Base-by-base conservation (phyloP, 202 grass and related monocot species). In the Hordeum pubiflorum region DNA sequence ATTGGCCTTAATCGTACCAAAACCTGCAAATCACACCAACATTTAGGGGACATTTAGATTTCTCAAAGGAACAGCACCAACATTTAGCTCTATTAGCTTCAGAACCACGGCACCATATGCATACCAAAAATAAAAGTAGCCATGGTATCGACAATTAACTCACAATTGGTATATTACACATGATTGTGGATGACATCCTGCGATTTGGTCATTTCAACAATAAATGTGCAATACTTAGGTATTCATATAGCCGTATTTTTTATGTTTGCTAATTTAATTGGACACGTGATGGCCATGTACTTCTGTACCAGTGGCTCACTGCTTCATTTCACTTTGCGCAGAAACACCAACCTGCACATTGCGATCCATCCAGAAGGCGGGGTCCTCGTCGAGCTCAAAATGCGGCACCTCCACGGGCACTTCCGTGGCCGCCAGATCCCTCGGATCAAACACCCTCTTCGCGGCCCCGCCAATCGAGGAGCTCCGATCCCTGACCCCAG, bases 371-470 rank as follows among this genome's bases (percentile, higher is more conserved):
- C 93, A 95, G 81, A 95, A 95, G 27, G 85, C 86, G 13, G 86
- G 85, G 48, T 95, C 89, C 77, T 92, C 93, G 15, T 90, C 79
- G 73, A 95, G 89, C 72, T 92, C 93, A 72, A 95, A 95, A 73
- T 91, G 81, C 14, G 85, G 85, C 57, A 85, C 82, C 40, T 92
- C 89, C 5, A 60, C 60, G n/a, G 84, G 83, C 79, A 87, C 63
- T 37, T 89, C 89, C 57, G 81, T 22, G 9, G 44, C 76, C 6
- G 64, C 71, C 56, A 80, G 56, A 72, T 77, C 88, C 83, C 63
- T 86, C 6, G 38, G 75, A 61, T 86, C 86, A 27, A 84, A 84
- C 46, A 78, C 73, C 79, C 85, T 90, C 79, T 79, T 89, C 50
- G 62, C 36, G 63, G 80, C 78, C 83, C 87, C 88, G 27, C 87